Evolutionary conservation across 805 yeast species (phyloP).

Genomic region (Wickerhamomyces bovis): DNA sequence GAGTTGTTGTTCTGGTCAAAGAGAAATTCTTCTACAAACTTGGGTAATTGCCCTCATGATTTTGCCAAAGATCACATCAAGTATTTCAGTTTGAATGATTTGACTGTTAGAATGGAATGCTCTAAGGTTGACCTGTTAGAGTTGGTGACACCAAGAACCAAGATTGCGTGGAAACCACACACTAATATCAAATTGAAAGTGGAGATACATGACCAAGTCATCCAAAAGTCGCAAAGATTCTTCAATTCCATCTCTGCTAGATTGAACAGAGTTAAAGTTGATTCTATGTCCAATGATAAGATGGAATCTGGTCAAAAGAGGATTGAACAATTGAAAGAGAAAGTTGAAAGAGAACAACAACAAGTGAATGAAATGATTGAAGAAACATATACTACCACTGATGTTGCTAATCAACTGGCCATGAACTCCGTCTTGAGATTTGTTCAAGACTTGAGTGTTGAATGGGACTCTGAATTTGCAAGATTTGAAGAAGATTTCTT

Average conservation of each 20-base stretch:
- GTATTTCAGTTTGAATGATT: conserved; percentile 75
- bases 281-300: conserved; percentile 64
- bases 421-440: conserved; percentile 64
- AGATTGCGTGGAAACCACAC: conserved; percentile 65
- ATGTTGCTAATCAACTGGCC: conserved; percentile 60
- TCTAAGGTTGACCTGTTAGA: conserved; percentile 71
- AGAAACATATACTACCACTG: conserved; percentile 45
- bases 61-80: conserved; percentile 76
- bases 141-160: conserved; percentile 69
- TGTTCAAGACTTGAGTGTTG: conserved; percentile 75
- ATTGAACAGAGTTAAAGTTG: conserved; percentile 67
- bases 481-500: conserved; percentile 73
- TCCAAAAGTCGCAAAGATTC: conserved; percentile 48
- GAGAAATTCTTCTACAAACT: conserved; percentile 45
- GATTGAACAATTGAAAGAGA: conserved; percentile 50
- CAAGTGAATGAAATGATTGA: conserved; percentile 40
- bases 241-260: conserved; percentile 70
- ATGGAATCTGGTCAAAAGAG: conserved; percentile 60
- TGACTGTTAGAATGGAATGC: conserved; percentile 75
- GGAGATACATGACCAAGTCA: conserved; percentile 50
- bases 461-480: conserved; percentile 81
- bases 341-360: conserved; percentile 45
- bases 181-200: conserved; percentile 63
- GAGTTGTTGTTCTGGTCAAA: conserved; percentile 79
- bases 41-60: conserved; percentile 72